These are phyloP conservation scores for Arabidopsis hybrid DNA, from an alignment of 441 rosid species.

Conservation along the genomic window DNA sequence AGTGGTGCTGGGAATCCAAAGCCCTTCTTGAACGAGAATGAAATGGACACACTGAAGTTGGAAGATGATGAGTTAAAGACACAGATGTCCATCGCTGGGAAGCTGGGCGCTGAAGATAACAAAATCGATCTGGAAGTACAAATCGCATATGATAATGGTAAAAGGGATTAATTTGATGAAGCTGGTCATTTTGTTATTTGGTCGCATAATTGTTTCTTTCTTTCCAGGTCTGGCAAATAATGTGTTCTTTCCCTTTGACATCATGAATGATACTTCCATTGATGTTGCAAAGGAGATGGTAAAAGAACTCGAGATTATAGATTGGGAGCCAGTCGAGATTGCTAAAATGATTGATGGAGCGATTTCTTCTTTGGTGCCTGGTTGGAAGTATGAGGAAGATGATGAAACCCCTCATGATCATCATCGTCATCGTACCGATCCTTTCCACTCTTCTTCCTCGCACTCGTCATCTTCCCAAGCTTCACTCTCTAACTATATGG, in stretches of 20 bases:
- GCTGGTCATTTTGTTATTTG: constrained; percentile 20
- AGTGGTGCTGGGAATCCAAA: constrained; percentile 46
- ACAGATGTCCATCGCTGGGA: constrained; percentile 67
- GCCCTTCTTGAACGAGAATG: constrained; percentile 59
- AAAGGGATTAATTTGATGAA: not conserved
- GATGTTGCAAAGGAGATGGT: constrained; percentile 77
- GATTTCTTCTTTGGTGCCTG: constrained; percentile 57
- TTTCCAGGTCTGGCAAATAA: constrained; percentile 53
- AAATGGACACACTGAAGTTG: constrained; percentile 55
- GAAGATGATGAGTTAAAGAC: constrained; percentile 61
- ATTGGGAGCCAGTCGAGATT: constrained; percentile 62
- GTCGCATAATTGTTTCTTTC: constrained; percentile 21
- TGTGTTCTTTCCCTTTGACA: constrained; percentile 65
- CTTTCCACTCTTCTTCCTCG: constrained; percentile 60
- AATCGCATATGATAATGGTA: constrained; percentile 49
- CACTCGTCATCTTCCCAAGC: constrained; percentile 68
- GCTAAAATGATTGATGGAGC: constrained; percentile 69
- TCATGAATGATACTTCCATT: constrained; percentile 54
- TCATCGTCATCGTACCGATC: constrained; percentile 40
- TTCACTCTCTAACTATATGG: constrained; percentile 55
- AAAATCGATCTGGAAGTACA: constrained; percentile 58
- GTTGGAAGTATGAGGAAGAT: constrained; percentile 58
- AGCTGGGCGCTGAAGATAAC: constrained; percentile 60
- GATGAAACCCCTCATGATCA: constrained; percentile 42
- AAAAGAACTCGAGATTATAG: constrained; percentile 61